Conservation (phyloP, 768 basidiomycete genomes). For the Wakefieldia striispora region DNA sequence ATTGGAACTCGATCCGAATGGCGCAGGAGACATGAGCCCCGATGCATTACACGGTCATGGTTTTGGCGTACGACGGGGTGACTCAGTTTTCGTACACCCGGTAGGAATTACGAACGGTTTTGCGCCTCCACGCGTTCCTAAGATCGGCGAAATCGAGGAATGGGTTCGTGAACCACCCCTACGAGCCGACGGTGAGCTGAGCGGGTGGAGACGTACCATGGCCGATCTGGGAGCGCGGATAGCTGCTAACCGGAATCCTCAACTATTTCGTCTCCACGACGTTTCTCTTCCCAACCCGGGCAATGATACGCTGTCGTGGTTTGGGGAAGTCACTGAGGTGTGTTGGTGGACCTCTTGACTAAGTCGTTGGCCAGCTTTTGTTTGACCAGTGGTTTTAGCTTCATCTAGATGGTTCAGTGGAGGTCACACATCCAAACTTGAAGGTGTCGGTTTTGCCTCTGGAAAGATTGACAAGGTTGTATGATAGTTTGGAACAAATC, state of each 20-base stretch:
- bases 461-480: conserved; percentile 68
- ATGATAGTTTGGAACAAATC: conserved; percentile 79
- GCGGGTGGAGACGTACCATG: conserved; percentile 74
- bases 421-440: conserved; percentile 68
- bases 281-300: conserved; percentile 42
- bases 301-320: conserved; percentile 62
- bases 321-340: conserved; percentile 82
- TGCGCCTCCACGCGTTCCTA: conserved; percentile 66
- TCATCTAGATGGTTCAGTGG: conserved; percentile 69
- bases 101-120: conserved; percentile 72
- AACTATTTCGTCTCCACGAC: conserved; percentile 36
- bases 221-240: conserved; percentile 59
- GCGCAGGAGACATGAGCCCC: conserved; percentile 51
- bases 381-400: conserved; percentile 43
- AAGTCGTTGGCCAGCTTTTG: background rate
- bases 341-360: conserved; percentile 19
- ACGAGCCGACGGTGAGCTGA: conserved; percentile 46
- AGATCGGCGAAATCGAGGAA: conserved; percentile 79
- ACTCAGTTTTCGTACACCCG: conserved; percentile 79
- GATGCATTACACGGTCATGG: conserved; percentile 49
- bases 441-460: conserved; percentile 52
- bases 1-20: conserved; percentile 87
- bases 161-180: conserved; percentile 69
- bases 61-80: conserved; percentile 79
- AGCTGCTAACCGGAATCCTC: conserved; percentile 45